These are phyloP conservation scores for Talaromyces atroroseus DNA, from an alignment of 2,329 filamentous ascomycete species.

Conservation along the genomic window DNA sequence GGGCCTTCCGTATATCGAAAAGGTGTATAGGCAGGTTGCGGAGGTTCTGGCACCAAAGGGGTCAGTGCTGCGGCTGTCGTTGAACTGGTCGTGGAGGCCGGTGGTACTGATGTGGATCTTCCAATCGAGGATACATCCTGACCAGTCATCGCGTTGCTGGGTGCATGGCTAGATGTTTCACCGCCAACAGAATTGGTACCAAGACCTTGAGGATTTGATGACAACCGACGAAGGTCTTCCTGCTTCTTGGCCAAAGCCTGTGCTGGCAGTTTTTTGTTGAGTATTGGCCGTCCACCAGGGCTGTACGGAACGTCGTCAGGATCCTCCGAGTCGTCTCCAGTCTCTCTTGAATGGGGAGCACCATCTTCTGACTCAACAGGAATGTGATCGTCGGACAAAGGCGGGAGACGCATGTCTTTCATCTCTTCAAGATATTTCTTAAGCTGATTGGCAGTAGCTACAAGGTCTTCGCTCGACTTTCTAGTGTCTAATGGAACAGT, in stretches of 20 bases:
- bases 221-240: constrained; percentile 20
- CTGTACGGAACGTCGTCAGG: constrained; percentile 42
- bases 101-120: constrained; percentile 23
- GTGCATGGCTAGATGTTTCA: neutral
- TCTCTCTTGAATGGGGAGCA: neutral
- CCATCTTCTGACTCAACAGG: constrained; percentile 27
- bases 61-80: constrained; percentile 20
- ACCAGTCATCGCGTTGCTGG: neutral
- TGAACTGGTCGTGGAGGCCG: constrained; percentile 19
- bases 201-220: constrained; percentile 21
- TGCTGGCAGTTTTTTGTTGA: constrained; percentile 21
- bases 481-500: constrained; percentile 1
- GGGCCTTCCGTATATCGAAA: constrained; percentile 42
- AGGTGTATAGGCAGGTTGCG: constrained; percentile 40
- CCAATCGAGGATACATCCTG: constrained; percentile 7
- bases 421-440: constrained; percentile 18
- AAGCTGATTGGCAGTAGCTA: constrained; percentile 11
- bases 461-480: neutral
- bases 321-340: constrained; percentile 4
- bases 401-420: neutral
- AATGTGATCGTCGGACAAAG: constrained; percentile 20
- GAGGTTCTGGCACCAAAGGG: constrained; percentile 33
- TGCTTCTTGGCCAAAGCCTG: constrained; percentile 10
- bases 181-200: neutral
- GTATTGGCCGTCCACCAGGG: constrained; percentile 49